Base-by-base conservation (phyloP, 129 eudicot species). In the Dittrichia graveolens region DNA sequence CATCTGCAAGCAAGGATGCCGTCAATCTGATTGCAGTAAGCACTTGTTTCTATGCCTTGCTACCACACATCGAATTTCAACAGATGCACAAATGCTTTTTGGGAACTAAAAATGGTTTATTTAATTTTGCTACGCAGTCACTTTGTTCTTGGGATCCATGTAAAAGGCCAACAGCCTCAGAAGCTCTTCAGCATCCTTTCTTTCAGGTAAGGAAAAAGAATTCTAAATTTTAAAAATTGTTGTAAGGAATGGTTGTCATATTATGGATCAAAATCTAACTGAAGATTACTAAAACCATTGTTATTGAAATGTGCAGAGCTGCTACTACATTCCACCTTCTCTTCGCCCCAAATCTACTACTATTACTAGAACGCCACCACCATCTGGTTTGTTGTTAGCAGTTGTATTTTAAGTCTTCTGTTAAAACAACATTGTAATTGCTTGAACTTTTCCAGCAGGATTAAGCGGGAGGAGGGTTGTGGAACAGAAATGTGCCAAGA, bases 131-230 rank as follows among this genome's bases (percentile, higher is more conserved):
- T 67, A 37, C 82, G 49, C 50, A 95, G 99, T 86, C 91, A 35
- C 97, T 95, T 46, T 95, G 99, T 73, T 86, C 92, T 6, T 95
- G 99, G 99, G 95, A 95, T 82, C 99, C 99, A 43, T 70, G 85
- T 79, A 91, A 88, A 87, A 86, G 99, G 84, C 99, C 97, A 54
- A 86, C 97, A 56, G 99, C 97, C 44, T 47, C 68, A 35, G 97
- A 95, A 81, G 97, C 83, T 65, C 96, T 95, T 85, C 99, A 91
- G 71, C 99, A 95, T 81, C 95, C 96, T 65, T 94, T 94, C 84
- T 94, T 94, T 78, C 95, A 94, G 95, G 98, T 94, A 61, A 18
- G n/a, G 8, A 16, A 45, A 55, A 3, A 62, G 31, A 24, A 24
- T 24, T 35, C 11, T 15, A 24, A 60, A 52, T n/a, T 47, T 63